phyloP scores from a whole-genome alignment of 2,329 filamentous ascomycete genomes.

The Paraphaeosphaeria sporulosa region DNA sequence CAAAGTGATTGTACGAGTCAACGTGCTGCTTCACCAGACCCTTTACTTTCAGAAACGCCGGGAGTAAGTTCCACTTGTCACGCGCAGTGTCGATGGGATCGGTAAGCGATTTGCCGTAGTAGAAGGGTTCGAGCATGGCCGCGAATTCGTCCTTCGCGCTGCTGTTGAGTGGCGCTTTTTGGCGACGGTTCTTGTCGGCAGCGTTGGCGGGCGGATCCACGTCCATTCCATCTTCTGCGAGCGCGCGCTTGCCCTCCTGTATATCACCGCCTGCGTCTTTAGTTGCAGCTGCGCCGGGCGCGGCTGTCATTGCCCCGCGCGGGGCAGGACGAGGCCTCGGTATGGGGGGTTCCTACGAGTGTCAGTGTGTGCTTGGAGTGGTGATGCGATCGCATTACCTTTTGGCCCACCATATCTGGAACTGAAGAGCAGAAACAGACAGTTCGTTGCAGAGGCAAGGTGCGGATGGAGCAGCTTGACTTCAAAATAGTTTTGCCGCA shows the following conservation, averaged over 20 bases:
- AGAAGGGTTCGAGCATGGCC: slow-evolving; percentile 72
- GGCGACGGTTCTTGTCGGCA: slow-evolving; percentile 38
- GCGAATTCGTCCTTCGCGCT: slow-evolving; percentile 63
- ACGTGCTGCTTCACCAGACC: slow-evolving; percentile 97
- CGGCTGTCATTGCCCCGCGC: slow-evolving; percentile 40
- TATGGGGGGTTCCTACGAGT: slow-evolving; percentile 34
- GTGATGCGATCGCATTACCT: slow-evolving; percentile 24
- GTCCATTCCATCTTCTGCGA: slow-evolving; percentile 21
- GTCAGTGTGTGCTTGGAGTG: slow-evolving; percentile 16
- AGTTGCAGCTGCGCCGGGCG: slow-evolving; percentile 23
- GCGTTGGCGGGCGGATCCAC: slow-evolving; percentile 16
- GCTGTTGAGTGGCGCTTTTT: slow-evolving; percentile 34
- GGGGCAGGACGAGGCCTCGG: slow-evolving; percentile 39
- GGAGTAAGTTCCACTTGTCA: slow-evolving; percentile 97
- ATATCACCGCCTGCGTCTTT: slow-evolving; percentile 14
- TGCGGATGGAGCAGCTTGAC: slow-evolving; percentile 17
- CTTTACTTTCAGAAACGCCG: slow-evolving; percentile 98
- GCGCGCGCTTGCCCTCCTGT: slow-evolving; percentile 12
- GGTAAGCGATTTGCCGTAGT: slow-evolving; percentile 71
- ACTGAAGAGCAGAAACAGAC: slow-evolving; percentile 16
- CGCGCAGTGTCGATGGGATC: slow-evolving; percentile 74
- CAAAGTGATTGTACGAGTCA: slow-evolving; percentile 98
- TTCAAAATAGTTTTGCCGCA: slow-evolving; percentile 34
- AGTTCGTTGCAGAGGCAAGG: slow-evolving; percentile 21
- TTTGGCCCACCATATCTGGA: slow-evolving; percentile 43